A percentile compares a stretch with the other conserved stretches of the same genome.
phyloP scores from a whole-genome alignment of 176 grass and related monocot genomes.

The Eragrostis curvula region DNA sequence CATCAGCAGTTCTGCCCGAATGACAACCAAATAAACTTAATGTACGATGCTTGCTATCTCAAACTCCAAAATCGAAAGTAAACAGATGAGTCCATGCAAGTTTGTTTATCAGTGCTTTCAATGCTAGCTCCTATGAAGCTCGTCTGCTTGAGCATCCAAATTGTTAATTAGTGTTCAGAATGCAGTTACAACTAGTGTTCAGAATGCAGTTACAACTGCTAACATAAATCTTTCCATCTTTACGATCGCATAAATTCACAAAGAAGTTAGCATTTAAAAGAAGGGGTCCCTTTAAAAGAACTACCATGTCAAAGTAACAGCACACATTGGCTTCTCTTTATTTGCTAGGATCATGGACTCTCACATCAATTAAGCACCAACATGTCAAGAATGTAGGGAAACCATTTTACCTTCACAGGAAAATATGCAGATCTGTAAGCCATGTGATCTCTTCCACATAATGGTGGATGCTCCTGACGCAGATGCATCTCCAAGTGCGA shows the following conservation, averaged over 20 bases:
- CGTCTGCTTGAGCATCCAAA: background rate
- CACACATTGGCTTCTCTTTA: background rate
- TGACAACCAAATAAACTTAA: slow-evolving; percentile 4
- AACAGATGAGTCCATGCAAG: background rate
- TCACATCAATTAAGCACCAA: background rate
- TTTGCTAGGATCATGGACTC: background rate
- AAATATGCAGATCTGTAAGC: slow-evolving; percentile 96
- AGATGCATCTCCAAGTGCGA: slow-evolving; percentile 99
- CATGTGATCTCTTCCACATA: slow-evolving; percentile 98
- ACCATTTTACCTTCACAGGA: slow-evolving; percentile 83
- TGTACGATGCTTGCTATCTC: background rate
- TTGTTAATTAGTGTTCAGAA: background rate
- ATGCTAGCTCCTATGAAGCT: background rate
- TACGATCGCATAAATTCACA: background rate
- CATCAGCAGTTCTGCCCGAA: slow-evolving; percentile 27
- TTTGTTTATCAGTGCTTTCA: background rate
- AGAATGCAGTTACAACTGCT: background rate
- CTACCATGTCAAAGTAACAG: background rate
- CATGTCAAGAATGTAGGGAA: slow-evolving; percentile 19
- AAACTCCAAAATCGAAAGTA: background rate
- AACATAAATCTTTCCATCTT: background rate
- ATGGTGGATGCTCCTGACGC: slow-evolving; percentile 93
- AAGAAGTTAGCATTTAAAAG: background rate
- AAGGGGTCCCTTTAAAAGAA: background rate
- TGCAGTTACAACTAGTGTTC: background rate